phyloP scores from a whole-genome alignment of 2,329 filamentous ascomycete genomes.

The Leptodontidium sp. region DNA sequence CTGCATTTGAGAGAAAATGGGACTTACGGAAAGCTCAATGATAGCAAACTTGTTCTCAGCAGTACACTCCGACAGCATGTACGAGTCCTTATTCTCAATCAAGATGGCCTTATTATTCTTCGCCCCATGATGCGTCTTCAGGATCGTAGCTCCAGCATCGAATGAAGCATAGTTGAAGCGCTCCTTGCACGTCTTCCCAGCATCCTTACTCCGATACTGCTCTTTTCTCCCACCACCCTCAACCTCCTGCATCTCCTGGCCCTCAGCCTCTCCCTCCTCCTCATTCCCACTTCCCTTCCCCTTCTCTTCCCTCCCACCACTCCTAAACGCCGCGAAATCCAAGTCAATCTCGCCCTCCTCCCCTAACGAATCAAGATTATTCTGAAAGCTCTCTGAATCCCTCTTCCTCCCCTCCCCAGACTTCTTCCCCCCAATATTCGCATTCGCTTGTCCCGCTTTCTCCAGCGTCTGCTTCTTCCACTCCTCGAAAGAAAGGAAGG shows the following conservation, averaged over 20 bases:
- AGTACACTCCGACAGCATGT: conserved; percentile 94
- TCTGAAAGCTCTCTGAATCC: conserved; percentile 64
- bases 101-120: conserved; percentile 90
- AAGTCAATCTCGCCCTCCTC: conserved; percentile 89
- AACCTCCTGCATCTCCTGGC: conserved; percentile 41
- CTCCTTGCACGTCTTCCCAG: conserved; percentile 97
- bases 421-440: conserved; percentile 66
- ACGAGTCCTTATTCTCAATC: conserved; percentile 97
- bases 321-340: conserved; percentile 71
- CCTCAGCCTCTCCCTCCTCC: conserved; percentile 15
- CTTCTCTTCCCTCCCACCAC: conserved; percentile 39
- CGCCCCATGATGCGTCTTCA: conserved; percentile 87
- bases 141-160: conserved; percentile 90
- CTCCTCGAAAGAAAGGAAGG: conserved; percentile 96
- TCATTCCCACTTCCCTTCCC: conserved; percentile 33
- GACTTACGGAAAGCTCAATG: conserved; percentile 83
- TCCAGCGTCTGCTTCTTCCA: conserved; percentile 96
- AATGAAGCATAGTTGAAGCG: conserved; percentile 98
- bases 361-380: conserved; percentile 79
- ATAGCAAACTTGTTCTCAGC: conserved; percentile 92
- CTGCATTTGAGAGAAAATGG: conserved; percentile 51
- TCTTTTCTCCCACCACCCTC: conserved; percentile 42
- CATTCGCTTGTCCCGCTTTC: conserved; percentile 81
- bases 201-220: conserved; percentile 81
- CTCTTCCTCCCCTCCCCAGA: conserved; percentile 56